phyloP scores from a whole-genome alignment of 148 eudicot genomes.

The Chenopodium quinoa region DNA sequence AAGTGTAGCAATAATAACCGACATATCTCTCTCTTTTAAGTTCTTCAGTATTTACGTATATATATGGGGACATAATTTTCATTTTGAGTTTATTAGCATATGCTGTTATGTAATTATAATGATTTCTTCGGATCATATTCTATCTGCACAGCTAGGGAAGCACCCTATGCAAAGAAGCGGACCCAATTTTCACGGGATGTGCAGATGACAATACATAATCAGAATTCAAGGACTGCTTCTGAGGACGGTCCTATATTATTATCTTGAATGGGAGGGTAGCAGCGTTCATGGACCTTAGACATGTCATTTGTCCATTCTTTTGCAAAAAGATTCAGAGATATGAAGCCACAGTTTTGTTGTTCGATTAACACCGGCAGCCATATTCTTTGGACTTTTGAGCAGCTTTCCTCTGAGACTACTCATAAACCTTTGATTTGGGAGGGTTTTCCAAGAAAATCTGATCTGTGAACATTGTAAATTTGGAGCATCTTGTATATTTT shows the following conservation, averaged over 20 bases:
- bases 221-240: constrained; percentile 63
- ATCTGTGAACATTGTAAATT: constrained; percentile 32
- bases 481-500: constrained; percentile 26
- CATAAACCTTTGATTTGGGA: neutral
- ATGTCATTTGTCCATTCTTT: neutral
- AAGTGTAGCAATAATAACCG: neutral
- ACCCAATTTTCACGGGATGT: constrained; percentile 75
- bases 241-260: constrained; percentile 90
- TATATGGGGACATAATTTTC: neutral
- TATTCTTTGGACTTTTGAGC: neutral
- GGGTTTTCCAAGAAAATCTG: constrained; percentile 12
- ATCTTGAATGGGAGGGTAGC: constrained; percentile 15
- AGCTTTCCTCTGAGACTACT: neutral
- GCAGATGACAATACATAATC: constrained; percentile 63
- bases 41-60: no score
- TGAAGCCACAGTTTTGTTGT: constrained; percentile 11
- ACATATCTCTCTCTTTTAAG: neutral
- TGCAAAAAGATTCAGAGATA: neutral
- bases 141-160: constrained; percentile 64
- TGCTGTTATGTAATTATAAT: neutral
- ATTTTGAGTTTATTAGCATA: neutral
- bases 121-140: neutral
- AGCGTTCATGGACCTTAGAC: constrained; percentile 1
- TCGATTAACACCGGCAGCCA: neutral
- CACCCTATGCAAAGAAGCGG: constrained; percentile 83